These are phyloP conservation scores for Arxiozyma bovina DNA, from an alignment of 1,139 yeast genomes.

Conservation along the genomic window DNA sequence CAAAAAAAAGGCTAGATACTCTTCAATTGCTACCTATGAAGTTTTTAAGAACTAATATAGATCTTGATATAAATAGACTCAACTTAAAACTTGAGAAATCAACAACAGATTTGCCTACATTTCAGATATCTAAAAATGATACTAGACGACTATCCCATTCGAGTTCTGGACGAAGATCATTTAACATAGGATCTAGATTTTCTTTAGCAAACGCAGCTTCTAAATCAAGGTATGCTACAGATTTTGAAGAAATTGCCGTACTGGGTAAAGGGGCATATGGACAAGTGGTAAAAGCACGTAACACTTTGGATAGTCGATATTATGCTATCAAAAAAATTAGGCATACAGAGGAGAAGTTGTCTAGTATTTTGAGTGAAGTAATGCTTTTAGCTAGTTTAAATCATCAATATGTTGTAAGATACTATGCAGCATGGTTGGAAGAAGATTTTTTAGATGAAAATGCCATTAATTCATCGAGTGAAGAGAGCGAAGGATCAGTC, in stretches of 20 bases:
- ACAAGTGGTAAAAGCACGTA: constrained; percentile 91
- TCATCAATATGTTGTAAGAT: constrained; percentile 91
- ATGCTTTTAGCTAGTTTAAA: constrained; percentile 83
- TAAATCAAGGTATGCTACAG: constrained; percentile 58
- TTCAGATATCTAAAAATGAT: constrained; percentile 6
- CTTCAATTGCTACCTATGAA: constrained; percentile 75
- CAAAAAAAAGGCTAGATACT: constrained; percentile 71
- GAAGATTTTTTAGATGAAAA: constrained; percentile 49
- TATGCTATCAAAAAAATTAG: constrained; percentile 90
- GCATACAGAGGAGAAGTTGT: constrained; percentile 70
- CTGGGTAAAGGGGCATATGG: constrained; percentile 97
- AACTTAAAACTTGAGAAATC: constrained; percentile 9
- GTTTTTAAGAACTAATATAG: constrained; percentile 65
- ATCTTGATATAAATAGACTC: constrained; percentile 24
- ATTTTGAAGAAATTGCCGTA: constrained; percentile 87
- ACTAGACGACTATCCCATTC: constrained; percentile 22
- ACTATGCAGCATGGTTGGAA: constrained; percentile 96
- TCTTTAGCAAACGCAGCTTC: constrained; percentile 25
- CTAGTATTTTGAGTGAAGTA: constrained; percentile 81
- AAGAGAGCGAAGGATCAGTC: constrained; percentile 23
- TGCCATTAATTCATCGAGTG: constrained; percentile 28
- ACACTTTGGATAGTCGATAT: constrained; percentile 84
- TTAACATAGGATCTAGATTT: constrained; percentile 33
- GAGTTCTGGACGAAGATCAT: constrained; percentile 33
- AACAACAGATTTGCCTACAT: background rate